Evolutionary conservation across 768 basidiomycete species (phyloP), one percentile per base, ranked within the genome.

Genomic region (Russula earlei): DNA sequence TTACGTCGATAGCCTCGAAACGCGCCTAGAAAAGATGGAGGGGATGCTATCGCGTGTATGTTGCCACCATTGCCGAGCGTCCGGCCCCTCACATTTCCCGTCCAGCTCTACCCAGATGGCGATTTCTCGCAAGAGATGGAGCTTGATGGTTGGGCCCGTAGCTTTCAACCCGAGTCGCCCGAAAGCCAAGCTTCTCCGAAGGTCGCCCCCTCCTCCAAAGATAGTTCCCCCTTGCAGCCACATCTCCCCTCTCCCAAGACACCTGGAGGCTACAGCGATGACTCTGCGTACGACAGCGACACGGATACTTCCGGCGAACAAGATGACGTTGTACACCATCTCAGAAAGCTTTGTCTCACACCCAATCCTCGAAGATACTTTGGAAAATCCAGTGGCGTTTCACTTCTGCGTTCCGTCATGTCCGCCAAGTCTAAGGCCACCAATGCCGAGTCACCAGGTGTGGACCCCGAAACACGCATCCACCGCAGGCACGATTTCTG

Each of bases 11-110:
- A 62, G 55, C 17, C 55, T 62, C 22, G 62, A 62, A 19, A 54
- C 59, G 1, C 59, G 62, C 40, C 38, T 62, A 11, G 59, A 62
- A 37, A 62, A 62, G 22, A 62, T 62, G 62, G 59, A 60, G 41
- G 62, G 52, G 15, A 49, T 61, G 52, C 17, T 62, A 27, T 53
- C 54, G 0, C 60, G 54, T 20, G 62, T 62, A 46, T n/a, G 59
- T 51, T 38, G 3, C 9, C 5, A 12, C 7, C 11, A 14, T 37
- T 33, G 37, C 14, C 5, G 6, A 15, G 9, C 29, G 1, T 7
- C 24, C 25, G 24, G 1, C 3, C 20, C 41, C 34, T 49, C 33
- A 37, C 37, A 4, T 14, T n/a, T 33, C 15, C 22, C 5, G 9
- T 33, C 24, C 8, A 61, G 60, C 29, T 61, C 4, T 59, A 61